Evolutionary conservation across 768 basidiomycete genomes (phyloP), one percentile per base, ranked within the genome.

Genomic region (Suillus spraguei): DNA sequence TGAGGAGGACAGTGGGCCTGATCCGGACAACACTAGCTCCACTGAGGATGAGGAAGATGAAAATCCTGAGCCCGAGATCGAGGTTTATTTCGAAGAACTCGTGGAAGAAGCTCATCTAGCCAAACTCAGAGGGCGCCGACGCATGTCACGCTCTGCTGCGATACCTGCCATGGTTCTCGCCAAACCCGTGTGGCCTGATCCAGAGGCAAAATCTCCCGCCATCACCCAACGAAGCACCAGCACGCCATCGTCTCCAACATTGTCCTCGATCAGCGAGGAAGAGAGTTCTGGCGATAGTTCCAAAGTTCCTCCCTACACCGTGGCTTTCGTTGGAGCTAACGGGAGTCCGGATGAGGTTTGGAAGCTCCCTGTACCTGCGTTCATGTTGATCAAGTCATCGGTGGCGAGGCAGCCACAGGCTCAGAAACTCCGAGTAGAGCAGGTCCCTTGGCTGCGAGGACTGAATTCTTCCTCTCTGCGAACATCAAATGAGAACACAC

Each of bases 381-480:
- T 28, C 24, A 41, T 58, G 56, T 41, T 41, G 6, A 39, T 58
- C 56, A 58, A 58, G 56, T 58, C 56, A 28, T 58, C 39, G 28
- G 56, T 42, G 9, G 28, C 39, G 56, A 58, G 56, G 24, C 56
- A 58, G 17, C 56, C 56, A n/a, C 38, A 58, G 11, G 56, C 56
- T 20, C 39, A 58, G 56, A 58, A 58, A 41, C 28, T 58, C 39
- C 39, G 24, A 58, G 17, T 58, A 58, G 56, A 58, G 6, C 38
- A 58, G 24, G 46, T 17, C 39, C 49, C 38, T 41, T 38, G 17
- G 9, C 46, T 68, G 47, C 62, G 47, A 64, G 49, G 28, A 28
- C 38, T 22, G 24, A 56, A 28, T 28, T 17, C 16, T 17, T 39
- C 6, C 16, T 13, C 24, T 39, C 16, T 3, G 14, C 56, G 38